Percentiles rank a stretch among this genome's conserved stretches.
Conservation (phyloP, 192 early-diverging fungal genomes). For the Entophlyctis helioformis region DNA sequence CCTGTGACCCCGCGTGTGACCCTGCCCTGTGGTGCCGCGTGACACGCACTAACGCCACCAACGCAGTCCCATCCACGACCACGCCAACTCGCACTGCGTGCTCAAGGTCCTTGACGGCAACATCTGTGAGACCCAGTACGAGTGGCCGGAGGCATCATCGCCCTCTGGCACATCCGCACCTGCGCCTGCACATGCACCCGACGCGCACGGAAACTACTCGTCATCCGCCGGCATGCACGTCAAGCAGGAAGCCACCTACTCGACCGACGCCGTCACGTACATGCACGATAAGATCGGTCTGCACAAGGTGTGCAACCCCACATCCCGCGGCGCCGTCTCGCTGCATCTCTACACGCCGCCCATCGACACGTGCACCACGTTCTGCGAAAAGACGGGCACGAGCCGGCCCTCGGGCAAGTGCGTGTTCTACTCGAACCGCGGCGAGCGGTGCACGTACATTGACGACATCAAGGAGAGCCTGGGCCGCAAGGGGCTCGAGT, state of each 20-base stretch:
- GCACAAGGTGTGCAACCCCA: constrained; percentile 67
- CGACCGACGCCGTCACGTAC: constrained; percentile 63
- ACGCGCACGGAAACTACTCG: constrained; percentile 1
- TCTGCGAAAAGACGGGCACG: constrained; percentile 63
- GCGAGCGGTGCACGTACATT: constrained; percentile 12
- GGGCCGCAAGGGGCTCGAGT: too few species aligned
- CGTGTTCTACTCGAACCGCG: constrained; percentile 49
- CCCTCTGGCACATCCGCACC: constrained; percentile 6
- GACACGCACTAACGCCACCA: too few species aligned
- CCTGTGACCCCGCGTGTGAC: neutral
- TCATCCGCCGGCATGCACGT: constrained; percentile 6
- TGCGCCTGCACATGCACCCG: constrained; percentile 7
- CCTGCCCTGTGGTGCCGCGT: neutral
- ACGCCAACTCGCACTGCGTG: constrained; percentile 78
- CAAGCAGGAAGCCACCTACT: constrained; percentile 23
- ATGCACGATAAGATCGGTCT: constrained; percentile 86
- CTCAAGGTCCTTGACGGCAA: constrained; percentile 83
- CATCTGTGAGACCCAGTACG: constrained; percentile 63
- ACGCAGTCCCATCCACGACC: constrained; percentile 84
- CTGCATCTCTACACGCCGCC: constrained; percentile 89
- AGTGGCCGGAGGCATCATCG: constrained; percentile 49
- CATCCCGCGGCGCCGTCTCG: constrained; percentile 48
- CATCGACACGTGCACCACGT: constrained; percentile 70
- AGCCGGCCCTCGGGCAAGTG: constrained; percentile 44
- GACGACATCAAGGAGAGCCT: too few species aligned